Base-by-base conservation (phyloP, 139 green algal species). In the Zygnema circumcarinatum region DNA sequence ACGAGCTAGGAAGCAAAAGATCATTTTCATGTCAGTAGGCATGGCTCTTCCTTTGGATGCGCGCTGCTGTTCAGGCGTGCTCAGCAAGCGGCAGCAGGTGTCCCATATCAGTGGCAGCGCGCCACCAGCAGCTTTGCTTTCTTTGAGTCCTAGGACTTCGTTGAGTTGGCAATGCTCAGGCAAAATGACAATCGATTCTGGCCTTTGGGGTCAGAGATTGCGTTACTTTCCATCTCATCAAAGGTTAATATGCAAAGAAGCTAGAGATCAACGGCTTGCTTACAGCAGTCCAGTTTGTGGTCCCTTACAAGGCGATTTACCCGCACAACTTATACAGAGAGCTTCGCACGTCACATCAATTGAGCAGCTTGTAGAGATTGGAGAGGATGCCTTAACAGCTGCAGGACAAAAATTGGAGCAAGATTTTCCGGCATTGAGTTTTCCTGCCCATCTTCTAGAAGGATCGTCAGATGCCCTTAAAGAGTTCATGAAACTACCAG, bases 401-500 rank as follows among this genome's bases (percentile, higher is more conserved):
- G 16, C 7, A 62, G 47, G 47, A 62, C 47, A 62, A 16, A 62
- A 62, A 16, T 62, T 62, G 47, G 47, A 62, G 47, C 7, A 62
- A 16, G 47, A 62, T 25, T 62, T 62, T 16, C 47, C 47, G 7
- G 47, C 47, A 7, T 62, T 62, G 47, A 62, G 7, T 62, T 62
- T 62, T 62, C 47, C 47, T 62, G 47, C 47, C 47, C 47, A 62
- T 62, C 7, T 62, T 62, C 16, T 62, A 16, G 47, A 62, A 16
- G 47, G 7, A 25, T 62, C 47, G 7, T 62, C 47, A 16, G 47
- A 62, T 16, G 47, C 47, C 7, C 47, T 88, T 40, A 74, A 1
- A 39, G 73, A 74, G 22, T 88, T 88, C 68, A 52, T 72, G 35
- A 35, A 21, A 39, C 36, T 88, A 40, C 84, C 84, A 20, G 31